These are phyloP conservation scores for Trametes punicea DNA, from an alignment of 768 basidiomycete genomes.

Conservation along the genomic window DNA sequence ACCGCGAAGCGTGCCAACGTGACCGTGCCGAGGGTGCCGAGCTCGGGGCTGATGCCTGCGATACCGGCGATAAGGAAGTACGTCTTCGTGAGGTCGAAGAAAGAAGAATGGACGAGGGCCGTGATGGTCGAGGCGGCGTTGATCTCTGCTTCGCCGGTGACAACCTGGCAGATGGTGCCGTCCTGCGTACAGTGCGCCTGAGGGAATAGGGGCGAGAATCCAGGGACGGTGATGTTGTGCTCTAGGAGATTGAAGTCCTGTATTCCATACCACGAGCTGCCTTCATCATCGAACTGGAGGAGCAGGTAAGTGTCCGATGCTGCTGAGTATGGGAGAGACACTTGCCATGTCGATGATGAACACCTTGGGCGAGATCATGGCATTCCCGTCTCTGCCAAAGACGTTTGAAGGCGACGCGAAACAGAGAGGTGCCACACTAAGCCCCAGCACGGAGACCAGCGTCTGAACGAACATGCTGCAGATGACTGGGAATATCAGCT, in stretches of 20 bases:
- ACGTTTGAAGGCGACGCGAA: not conserved
- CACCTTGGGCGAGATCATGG: not conserved
- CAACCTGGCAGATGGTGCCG: constrained; percentile 36
- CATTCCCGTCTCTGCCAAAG: not conserved
- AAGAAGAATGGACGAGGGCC: constrained; percentile 31
- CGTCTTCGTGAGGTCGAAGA: constrained; percentile 37
- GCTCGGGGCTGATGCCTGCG: constrained; percentile 39
- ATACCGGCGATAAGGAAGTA: constrained; percentile 44
- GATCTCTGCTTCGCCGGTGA: constrained; percentile 40
- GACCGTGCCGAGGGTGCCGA: constrained; percentile 36
- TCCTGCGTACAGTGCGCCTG: constrained; percentile 34
- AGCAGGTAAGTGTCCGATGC: too few species aligned
- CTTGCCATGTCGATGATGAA: not conserved
- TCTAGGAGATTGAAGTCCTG: constrained; percentile 32
- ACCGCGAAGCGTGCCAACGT: constrained; percentile 39
- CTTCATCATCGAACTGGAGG: constrained; percentile 16
- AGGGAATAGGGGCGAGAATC: constrained; percentile 38
- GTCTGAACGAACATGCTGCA: not conserved
- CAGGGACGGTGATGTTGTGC: constrained; percentile 36
- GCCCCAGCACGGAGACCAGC: not conserved
- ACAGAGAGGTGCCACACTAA: too few species aligned
- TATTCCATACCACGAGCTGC: constrained; percentile 22
- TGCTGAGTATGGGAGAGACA: not conserved
- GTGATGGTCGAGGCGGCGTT: constrained; percentile 36
- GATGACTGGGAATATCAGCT: not conserved